These are phyloP conservation scores for Rickenella mellea DNA, from an alignment of 768 basidiomycete species.

Conservation along the genomic window DNA sequence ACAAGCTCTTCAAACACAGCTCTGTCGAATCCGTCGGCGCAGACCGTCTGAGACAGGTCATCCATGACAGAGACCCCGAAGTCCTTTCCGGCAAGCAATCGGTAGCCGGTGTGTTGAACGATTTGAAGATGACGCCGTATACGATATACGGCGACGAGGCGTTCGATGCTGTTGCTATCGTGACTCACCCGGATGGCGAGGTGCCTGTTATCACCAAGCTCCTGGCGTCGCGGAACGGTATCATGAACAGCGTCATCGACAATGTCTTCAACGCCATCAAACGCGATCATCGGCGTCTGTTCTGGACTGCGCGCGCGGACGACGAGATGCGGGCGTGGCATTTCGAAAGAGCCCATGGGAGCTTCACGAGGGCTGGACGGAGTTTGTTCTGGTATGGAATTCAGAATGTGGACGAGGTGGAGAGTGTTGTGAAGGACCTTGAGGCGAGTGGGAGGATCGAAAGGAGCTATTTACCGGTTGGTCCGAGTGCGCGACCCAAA, in stretches of 20 bases:
- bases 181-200: constrained; percentile 85
- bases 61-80: constrained; percentile 93
- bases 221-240: constrained; percentile 76
- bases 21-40: constrained; percentile 79
- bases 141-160: constrained; percentile 99
- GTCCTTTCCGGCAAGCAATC: constrained; percentile 75
- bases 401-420: constrained; percentile 84
- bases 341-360: constrained; percentile 96
- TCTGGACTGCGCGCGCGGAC: constrained; percentile 96
- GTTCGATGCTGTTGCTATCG: constrained; percentile 88
- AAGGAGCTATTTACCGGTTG: constrained; percentile 84
- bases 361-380: constrained; percentile 89
- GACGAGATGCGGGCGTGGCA: constrained; percentile 98
- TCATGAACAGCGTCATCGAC: constrained; percentile 91
- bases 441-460: constrained; percentile 79
- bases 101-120: constrained; percentile 79
- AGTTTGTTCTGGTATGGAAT: constrained; percentile 98
- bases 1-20: constrained; percentile 90
- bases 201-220: constrained; percentile 89
- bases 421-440: constrained; percentile 67
- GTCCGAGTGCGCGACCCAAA: constrained; percentile 56
- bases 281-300: constrained; percentile 86
- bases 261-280: constrained; percentile 96
- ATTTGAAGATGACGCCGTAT: constrained; percentile 74
- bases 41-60: constrained; percentile 88